Evolutionary conservation across 306 rosid species (phyloP), one percentile per base, ranked within the genome.

Genomic region (Astragalus glycyphyllos): DNA sequence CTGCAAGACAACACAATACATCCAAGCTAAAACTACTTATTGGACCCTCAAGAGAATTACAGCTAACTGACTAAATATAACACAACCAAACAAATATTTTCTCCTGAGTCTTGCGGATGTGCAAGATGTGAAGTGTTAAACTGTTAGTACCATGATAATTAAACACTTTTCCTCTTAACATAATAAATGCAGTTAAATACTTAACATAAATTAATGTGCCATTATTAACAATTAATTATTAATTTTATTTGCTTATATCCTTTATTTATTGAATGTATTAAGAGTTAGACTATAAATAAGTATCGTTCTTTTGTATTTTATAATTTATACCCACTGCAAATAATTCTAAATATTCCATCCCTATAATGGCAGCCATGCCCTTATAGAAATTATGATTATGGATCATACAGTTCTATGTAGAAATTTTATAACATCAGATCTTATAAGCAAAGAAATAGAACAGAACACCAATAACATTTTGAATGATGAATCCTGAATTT

Each of bases 1-100:
- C 98, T 90, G 95, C 81, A 89, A 83, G 69, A 79, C 53, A 60
- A 64, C 17, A 73, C 46, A 79, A 76, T 14, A 55, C 51, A 46
- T 68, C 74, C 68, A 71, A 71, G 41, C 58, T 55, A 71, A 74
- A 74, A 65, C 46, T 58, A 23, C 13, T 53, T 64, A 44, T 51
- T 46, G 35, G 16, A 34, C 48, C 58, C 72, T 20, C 7, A 5
- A 40, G 31, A 57, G 53, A 65, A 67, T 35, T 17, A 58, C 55
- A 54, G 31, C 55, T 35, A 58, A 69, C 58, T 59, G 46, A 47
- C 42, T 50, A 16, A 35, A 60, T 70, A 69, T 17, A 7, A 51
- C 51, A 15, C n/a, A 60, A 37, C n/a, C 44, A 17, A 77, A 61
- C 50, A 62, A 46, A 40, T 42, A 16, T 44, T 41, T 17, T 50